Evolutionary conservation across 768 basidiomycete genomes (phyloP), one percentile per base, ranked within the genome.

Genomic region (Serendipita sp.): DNA sequence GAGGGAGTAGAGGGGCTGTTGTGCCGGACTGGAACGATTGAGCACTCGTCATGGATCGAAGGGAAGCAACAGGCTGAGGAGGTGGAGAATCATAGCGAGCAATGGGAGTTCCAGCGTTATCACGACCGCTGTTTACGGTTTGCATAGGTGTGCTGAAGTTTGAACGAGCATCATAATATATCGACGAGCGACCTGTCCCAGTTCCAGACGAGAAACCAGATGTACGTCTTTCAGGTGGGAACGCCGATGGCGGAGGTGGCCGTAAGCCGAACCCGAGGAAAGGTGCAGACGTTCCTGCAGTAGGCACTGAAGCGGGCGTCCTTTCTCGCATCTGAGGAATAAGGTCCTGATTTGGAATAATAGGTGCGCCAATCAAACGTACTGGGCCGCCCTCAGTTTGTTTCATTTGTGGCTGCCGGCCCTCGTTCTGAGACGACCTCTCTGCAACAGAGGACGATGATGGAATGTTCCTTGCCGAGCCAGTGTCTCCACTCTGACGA

Each of bases 111-210:
- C 27, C n/a, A 11, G 55, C 55, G 10, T 37, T 23, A n/a, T 60
- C 55, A 31, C 48, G 48, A 5, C 48, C 29, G 18, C 18, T 50
- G n/a, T 31, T 50, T 8, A 60, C 27, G 13, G 55, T 60, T n/a
- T 34, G 27, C 55, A 60, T 60, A 8, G 55, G 55, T 29, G 55
- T 60, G 33, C 55, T 60, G 5, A 37, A 23, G 8, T n/a, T 33
- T 29, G 55, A 60, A 34, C 33, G 55, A 60, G 55, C 55, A 34
- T 60, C 55, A 60, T 60, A 60, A n/a, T 60, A 60, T 4, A 60
- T 34, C 13, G 55, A 23, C 27, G 55, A 60, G 16, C 55, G 55
- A 60, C 55, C 55, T 18, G 48, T 50, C 40, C 40, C 40, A 5
- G 40, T 40, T 8, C 48, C 48, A 36, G 55, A 60, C 10, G 55